Evolutionary conservation across 202 grass and related monocot species (phyloP).

Genomic region (Eragrostis tef): DNA sequence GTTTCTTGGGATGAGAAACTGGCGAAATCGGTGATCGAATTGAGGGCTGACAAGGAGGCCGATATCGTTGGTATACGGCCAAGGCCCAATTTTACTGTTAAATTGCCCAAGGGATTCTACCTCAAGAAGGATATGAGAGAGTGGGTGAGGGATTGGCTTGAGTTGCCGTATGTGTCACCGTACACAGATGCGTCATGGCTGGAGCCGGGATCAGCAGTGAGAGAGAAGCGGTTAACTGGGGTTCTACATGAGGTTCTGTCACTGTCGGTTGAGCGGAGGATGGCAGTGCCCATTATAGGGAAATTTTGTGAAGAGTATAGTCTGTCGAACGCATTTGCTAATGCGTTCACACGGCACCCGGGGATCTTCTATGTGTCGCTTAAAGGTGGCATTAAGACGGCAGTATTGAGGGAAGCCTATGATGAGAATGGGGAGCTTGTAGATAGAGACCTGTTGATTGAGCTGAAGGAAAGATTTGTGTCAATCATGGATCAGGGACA

Average conservation of each 20-base stretch:
- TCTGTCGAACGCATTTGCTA: slow-evolving; percentile 72
- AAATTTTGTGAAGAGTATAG: slow-evolving; percentile 78
- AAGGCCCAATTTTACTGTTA: slow-evolving; percentile 70
- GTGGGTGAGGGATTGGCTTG: slow-evolving; percentile 89
- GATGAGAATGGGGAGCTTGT: slow-evolving; percentile 62
- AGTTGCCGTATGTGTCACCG: slow-evolving; percentile 73
- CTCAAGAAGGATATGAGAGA: slow-evolving; percentile 87
- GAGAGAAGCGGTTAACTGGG: slow-evolving; percentile 81
- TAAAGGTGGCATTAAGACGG: slow-evolving; percentile 89
- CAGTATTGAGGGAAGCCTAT: slow-evolving; percentile 82
- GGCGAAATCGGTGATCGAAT: slow-evolving; percentile 70
- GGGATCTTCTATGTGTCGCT: slow-evolving; percentile 89
- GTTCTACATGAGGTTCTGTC: slow-evolving; percentile 83
- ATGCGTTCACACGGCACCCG: slow-evolving; percentile 74
- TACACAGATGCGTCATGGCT: slow-evolving; percentile 60
- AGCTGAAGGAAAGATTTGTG: slow-evolving; percentile 75
- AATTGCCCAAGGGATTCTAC: slow-evolving; percentile 71
- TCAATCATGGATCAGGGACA: slow-evolving; percentile 80
- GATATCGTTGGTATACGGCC: slow-evolving; percentile 58
- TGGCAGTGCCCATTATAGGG: slow-evolving; percentile 67
- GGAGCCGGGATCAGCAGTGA: slow-evolving; percentile 50
- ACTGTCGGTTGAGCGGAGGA: slow-evolving; percentile 65
- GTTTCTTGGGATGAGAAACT: slow-evolving; percentile 57
- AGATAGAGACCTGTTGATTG: slow-evolving; percentile 77
- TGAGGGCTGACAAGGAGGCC: slow-evolving; percentile 70